Conservation (phyloP, 2,329 filamentous ascomycete species). For the Sordariomycetes sp. region DNA sequence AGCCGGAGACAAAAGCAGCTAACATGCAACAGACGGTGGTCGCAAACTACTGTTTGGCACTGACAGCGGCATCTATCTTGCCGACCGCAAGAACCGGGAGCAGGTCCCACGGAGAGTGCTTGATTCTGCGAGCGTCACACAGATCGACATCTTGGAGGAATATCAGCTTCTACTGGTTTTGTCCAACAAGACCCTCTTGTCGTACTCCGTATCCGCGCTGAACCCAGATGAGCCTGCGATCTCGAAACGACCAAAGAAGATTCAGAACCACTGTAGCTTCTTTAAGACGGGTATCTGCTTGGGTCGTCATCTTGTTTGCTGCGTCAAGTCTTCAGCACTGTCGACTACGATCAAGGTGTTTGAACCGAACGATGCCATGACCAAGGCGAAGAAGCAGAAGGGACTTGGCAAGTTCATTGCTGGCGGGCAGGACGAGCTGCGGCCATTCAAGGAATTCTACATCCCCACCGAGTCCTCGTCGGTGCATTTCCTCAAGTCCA, state of each 20-base stretch:
- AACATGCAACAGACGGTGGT: slow-evolving; percentile 61
- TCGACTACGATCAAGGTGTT: slow-evolving; percentile 99
- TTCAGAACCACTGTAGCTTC: slow-evolving; percentile 94
- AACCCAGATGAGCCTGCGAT: slow-evolving; percentile 75
- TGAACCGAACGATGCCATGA: slow-evolving; percentile 91
- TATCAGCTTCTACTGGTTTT: slow-evolving; percentile 87
- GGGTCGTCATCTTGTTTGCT: slow-evolving; percentile 88
- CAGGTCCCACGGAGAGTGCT: slow-evolving; percentile 72
- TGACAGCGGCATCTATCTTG: slow-evolving; percentile 86
- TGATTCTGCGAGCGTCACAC: slow-evolving; percentile 79
- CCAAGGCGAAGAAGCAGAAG: slow-evolving; percentile 90
- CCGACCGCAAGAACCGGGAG: slow-evolving; percentile 84
- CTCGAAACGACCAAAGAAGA: slow-evolving; percentile 85
- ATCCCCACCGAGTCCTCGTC: slow-evolving; percentile 97
- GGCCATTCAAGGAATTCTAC: slow-evolving; percentile 98
- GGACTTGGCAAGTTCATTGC: slow-evolving; percentile 95
- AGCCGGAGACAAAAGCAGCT: too few species aligned
- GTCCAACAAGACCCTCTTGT: slow-evolving; percentile 85
- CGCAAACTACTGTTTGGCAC: slow-evolving; percentile 92
- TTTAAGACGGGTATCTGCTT: slow-evolving; percentile 96
- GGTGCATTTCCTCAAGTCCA: slow-evolving; percentile 94
- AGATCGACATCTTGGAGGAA: slow-evolving; percentile 93
- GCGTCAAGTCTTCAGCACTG: slow-evolving; percentile 86
- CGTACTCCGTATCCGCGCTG: slow-evolving; percentile 78
- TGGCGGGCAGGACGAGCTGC: slow-evolving; percentile 83